Conservation (phyloP, 31 red algal species). For the Bonnemaisonia californica region DNA sequence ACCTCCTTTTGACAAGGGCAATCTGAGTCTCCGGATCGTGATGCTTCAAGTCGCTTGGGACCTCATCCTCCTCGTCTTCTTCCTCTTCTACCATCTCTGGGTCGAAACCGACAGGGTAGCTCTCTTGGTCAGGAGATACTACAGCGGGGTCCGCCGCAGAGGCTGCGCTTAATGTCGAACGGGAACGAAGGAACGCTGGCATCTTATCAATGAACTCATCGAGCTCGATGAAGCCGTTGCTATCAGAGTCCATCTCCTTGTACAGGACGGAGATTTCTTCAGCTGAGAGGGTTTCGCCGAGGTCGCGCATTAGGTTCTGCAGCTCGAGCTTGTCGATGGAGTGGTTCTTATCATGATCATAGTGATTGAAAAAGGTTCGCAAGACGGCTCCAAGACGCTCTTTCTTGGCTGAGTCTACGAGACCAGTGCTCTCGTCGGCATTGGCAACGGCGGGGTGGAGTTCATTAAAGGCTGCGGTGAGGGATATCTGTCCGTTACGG, state of each 20-base stretch:
- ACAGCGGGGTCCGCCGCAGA: not conserved
- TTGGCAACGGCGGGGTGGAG: slow-evolving; percentile 41
- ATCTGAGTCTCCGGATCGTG: slow-evolving; percentile 62
- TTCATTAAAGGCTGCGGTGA: slow-evolving; percentile 70
- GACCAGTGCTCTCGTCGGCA: slow-evolving; percentile 45
- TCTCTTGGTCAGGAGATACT: slow-evolving; percentile 3
- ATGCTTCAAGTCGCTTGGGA: slow-evolving; percentile 73
- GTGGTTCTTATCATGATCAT: slow-evolving; percentile 56
- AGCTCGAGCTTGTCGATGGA: slow-evolving; percentile 63
- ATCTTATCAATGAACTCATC: slow-evolving; percentile 70
- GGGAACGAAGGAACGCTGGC: slow-evolving; percentile 58
- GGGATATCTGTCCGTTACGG: slow-evolving; percentile 45
- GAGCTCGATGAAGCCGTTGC: slow-evolving; percentile 47
- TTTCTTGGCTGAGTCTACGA: slow-evolving; percentile 21
- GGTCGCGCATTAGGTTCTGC: slow-evolving; percentile 69
- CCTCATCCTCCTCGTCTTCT: slow-evolving; percentile 81
- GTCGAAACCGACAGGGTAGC: not conserved
- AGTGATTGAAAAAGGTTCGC: slow-evolving; percentile 61
- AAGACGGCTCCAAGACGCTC: slow-evolving; percentile 40
- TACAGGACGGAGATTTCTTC: slow-evolving; percentile 60
- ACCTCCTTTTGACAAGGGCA: slow-evolving; percentile 40
- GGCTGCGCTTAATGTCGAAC: not conserved
- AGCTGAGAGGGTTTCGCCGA: slow-evolving; percentile 60
- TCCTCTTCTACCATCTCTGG: slow-evolving; percentile 10
- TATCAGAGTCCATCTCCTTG: slow-evolving; percentile 57